Evolutionary conservation across 345 rosid species (phyloP).

Genomic region (Clarkia xantiana): DNA sequence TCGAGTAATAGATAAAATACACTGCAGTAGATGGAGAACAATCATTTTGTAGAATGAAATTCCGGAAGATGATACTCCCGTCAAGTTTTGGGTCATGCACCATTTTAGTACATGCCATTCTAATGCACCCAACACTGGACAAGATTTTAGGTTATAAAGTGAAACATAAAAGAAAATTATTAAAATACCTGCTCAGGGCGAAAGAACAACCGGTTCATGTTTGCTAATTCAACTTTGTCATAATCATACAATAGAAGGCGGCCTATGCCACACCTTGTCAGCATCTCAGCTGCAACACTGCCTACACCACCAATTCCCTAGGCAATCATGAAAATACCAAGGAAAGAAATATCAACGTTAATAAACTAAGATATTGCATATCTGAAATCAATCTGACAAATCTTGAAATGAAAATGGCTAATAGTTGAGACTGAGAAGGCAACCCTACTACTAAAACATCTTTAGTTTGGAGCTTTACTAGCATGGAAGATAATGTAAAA

Average conservation of each 20-base stretch:
- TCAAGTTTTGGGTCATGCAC: too few species aligned
- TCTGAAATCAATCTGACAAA: not conserved
- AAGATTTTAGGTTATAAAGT: too few species aligned
- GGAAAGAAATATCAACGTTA: not conserved
- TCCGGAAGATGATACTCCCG: too few species aligned
- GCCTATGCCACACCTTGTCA: conserved; percentile 94
- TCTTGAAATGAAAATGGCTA: not conserved
- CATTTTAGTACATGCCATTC: too few species aligned
- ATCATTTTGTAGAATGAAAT: too few species aligned
- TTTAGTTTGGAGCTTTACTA: too few species aligned
- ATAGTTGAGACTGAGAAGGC: not conserved
- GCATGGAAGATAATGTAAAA: too few species aligned
- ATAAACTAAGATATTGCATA: not conserved
- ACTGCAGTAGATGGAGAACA: too few species aligned
- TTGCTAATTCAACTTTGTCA: conserved; percentile 90
- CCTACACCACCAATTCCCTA: conserved; percentile 98
- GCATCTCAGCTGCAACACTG: conserved; percentile 98
- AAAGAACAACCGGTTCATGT: conserved; percentile 91
- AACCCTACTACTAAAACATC: too few species aligned
- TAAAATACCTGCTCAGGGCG: conserved; percentile 77
- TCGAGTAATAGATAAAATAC: too few species aligned
- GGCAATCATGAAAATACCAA: conserved; percentile 8
- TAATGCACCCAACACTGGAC: too few species aligned
- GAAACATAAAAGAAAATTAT: too few species aligned
- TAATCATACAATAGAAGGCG: conserved; percentile 90